These are phyloP conservation scores for Cytospora chrysosperma DNA, from an alignment of 2,329 filamentous ascomycete species.

Conservation along the genomic window DNA sequence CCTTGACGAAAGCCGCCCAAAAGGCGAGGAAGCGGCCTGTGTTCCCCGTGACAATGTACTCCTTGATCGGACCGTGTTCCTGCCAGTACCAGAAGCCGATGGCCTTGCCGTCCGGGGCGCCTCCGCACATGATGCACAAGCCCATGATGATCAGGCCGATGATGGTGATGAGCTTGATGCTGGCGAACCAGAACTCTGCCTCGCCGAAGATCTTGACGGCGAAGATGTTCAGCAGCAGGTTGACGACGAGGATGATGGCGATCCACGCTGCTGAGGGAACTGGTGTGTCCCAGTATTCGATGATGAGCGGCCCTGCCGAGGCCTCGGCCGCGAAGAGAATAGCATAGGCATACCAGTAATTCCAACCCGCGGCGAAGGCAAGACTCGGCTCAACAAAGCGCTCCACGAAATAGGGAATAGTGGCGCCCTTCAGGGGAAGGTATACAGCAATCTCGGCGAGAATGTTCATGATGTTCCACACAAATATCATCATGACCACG, in stretches of 20 bases:
- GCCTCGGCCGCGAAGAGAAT: conserved; percentile 48
- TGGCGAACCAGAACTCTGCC: conserved; percentile 29
- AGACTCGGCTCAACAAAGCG: conserved; percentile 66
- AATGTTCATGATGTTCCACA: conserved; percentile 73
- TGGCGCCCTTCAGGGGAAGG: conserved; percentile 73
- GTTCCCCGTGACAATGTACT: conserved; percentile 45
- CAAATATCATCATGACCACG: conserved; percentile 66
- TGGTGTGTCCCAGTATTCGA: conserved; percentile 34
- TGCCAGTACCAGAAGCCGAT: conserved; percentile 40
- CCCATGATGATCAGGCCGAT: conserved; percentile 21
- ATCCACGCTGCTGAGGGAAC: conserved; percentile 23
- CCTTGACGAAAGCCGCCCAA: conserved; percentile 56
- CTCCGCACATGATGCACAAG: conserved; percentile 24
- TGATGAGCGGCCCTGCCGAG: conserved; percentile 44
- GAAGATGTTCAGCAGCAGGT: conserved; percentile 22
- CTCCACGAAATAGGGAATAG: conserved; percentile 69
- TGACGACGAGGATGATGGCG: conserved; percentile 22
- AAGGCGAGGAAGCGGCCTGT: conserved; percentile 58
- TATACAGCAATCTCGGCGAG: conserved; percentile 75
- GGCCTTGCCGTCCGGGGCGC: conserved; percentile 13
- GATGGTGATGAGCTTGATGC: conserved; percentile 28
- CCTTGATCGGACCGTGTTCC: conserved; percentile 44
- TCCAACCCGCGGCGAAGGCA: conserved; percentile 55
- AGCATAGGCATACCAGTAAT: conserved; percentile 48
- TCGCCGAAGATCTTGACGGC: conserved; percentile 24